A percentile compares a stretch with the other conserved stretches of the same genome.
Evolutionary conservation across 495 filamentous ascomycete genomes (phyloP).

Genomic region (Rusavskia elegans): DNA sequence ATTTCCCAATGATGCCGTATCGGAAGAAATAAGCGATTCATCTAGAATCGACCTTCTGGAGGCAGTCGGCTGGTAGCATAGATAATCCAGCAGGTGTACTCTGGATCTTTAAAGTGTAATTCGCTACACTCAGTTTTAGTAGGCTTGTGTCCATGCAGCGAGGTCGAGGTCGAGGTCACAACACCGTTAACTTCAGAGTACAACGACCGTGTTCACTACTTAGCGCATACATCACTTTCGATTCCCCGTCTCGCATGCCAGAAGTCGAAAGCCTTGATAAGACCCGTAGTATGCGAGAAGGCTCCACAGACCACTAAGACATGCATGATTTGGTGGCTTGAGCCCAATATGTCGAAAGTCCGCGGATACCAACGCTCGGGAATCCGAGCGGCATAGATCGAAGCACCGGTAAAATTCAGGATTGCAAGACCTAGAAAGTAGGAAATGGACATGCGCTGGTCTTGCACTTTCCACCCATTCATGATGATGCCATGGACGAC

Average conservation of each 20-base stretch:
- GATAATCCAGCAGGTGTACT: too few relatives aligned
- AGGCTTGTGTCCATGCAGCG: too few relatives aligned
- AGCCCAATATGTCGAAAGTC: slow-evolving; percentile 6
- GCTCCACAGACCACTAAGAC: background rate
- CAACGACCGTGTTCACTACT: too few relatives aligned
- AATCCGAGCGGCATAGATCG: slow-evolving; percentile 18
- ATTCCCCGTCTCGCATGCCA: background rate
- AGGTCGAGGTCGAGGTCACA: too few relatives aligned
- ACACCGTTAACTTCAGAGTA: too few relatives aligned
- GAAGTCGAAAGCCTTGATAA: background rate
- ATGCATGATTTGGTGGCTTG: slow-evolving; percentile 8
- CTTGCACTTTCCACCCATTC: slow-evolving; percentile 22
- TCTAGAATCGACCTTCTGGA: too few relatives aligned
- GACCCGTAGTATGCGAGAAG: background rate
- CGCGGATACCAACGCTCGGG: slow-evolving; percentile 7
- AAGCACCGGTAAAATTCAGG: slow-evolving; percentile 23
- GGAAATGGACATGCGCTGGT: slow-evolving; percentile 19
- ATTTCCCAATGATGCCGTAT: too few relatives aligned
- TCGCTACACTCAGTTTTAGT: background rate
- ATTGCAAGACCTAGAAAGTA: slow-evolving; percentile 22
- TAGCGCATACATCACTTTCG: too few relatives aligned
- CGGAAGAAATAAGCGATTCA: too few relatives aligned
- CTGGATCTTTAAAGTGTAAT: too few relatives aligned
- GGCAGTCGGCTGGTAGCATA: too few relatives aligned
- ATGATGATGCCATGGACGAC: slow-evolving; percentile 22